A percentile compares a stretch with the other conserved stretches of the same genome.
These are phyloP conservation scores for Glycine latifolia DNA, from an alignment of 306 rosid species.

Conservation along the genomic window DNA sequence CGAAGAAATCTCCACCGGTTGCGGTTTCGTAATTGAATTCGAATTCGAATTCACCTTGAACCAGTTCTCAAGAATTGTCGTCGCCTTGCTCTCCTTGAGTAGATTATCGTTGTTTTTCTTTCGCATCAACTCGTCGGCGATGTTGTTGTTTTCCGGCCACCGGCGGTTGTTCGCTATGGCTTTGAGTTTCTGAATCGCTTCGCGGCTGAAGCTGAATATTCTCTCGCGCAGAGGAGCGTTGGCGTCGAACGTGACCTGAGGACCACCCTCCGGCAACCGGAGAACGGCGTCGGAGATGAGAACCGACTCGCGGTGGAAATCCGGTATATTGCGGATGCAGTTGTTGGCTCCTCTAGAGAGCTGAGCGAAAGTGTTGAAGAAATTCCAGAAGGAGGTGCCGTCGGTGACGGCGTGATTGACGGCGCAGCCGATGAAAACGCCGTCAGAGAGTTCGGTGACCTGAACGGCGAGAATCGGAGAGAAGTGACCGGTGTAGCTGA, in stretches of 20 bases:
- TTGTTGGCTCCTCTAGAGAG: conserved; percentile 42
- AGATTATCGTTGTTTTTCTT: conserved; percentile 63
- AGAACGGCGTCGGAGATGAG: conserved; percentile 69
- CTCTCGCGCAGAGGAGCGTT: conserved; percentile 67
- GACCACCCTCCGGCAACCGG: conserved; percentile 72
- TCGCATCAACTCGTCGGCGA: conserved; percentile 55
- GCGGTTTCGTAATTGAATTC: background rate
- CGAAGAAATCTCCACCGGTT: conserved; percentile 67
- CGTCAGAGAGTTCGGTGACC: conserved; percentile 79
- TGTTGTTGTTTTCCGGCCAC: background rate
- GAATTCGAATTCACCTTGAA: conserved; percentile 31
- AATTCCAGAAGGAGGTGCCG: conserved; percentile 96
- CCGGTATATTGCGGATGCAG: conserved; percentile 57
- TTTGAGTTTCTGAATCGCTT: conserved; percentile 70
- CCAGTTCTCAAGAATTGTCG: conserved; percentile 56
- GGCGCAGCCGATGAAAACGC: conserved; percentile 76
- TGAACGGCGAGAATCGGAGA: conserved; percentile 74
- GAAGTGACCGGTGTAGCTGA: conserved; percentile 77
- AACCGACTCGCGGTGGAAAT: conserved; percentile 62
- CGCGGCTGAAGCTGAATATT: conserved; percentile 81
- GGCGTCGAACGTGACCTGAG: conserved; percentile 68
- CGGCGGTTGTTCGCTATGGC: conserved; percentile 53
- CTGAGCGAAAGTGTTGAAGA: conserved; percentile 91
- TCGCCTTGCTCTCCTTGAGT: conserved; percentile 46
- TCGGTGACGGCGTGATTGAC: conserved; percentile 83